These are phyloP conservation scores for Phlyctochytrium planicorne DNA, from an alignment of 192 early-diverging fungal genomes.

Conservation along the genomic window DNA sequence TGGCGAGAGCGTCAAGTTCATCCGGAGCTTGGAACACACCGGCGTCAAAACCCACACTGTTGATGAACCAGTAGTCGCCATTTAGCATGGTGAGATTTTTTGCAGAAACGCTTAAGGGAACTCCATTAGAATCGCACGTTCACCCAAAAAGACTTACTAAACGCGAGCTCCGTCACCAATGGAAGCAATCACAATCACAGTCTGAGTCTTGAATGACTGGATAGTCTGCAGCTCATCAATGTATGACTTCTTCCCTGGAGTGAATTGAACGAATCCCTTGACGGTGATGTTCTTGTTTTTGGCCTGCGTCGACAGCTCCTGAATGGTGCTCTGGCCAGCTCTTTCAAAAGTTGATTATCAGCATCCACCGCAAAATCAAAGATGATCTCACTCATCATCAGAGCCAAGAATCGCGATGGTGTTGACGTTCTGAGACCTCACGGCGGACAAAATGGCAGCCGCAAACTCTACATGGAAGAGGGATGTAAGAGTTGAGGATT, in stretches of 20 bases:
- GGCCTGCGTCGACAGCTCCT: background rate
- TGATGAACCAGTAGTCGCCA: slow-evolving; percentile 3
- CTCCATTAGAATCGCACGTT: too few species aligned
- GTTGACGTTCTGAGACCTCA: background rate
- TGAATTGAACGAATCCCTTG: background rate
- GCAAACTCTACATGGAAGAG: too few species aligned
- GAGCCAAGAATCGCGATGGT: background rate
- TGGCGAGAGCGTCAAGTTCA: background rate
- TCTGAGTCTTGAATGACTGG: background rate
- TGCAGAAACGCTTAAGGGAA: background rate
- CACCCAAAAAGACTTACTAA: too few species aligned
- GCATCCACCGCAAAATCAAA: background rate
- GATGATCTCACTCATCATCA: background rate
- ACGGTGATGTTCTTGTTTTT: background rate
- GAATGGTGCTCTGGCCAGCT: background rate
- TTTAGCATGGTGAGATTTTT: background rate
- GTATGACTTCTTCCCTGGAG: background rate
- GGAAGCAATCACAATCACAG: background rate
- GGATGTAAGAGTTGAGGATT: too few species aligned
- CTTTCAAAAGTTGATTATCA: background rate
- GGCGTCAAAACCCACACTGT: background rate
- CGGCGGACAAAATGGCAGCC: background rate
- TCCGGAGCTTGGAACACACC: background rate
- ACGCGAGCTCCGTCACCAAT: background rate
- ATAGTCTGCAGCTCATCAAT: background rate